Conservation (phyloP, 140 eudicot genomes). For the Cichorium intybus region DNA sequence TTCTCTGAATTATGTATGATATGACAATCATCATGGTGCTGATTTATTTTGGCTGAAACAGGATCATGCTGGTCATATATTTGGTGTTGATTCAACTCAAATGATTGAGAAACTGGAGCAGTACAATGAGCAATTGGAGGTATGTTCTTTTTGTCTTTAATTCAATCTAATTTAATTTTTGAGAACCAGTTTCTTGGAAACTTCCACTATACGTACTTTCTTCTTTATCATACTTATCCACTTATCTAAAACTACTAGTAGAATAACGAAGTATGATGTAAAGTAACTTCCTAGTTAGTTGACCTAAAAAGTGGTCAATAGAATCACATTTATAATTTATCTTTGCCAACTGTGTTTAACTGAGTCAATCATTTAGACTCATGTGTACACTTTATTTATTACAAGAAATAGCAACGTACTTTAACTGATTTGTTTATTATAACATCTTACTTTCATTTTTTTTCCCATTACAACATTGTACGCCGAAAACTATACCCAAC, state of each 20-base stretch:
- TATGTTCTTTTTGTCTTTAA: slow-evolving; percentile 15
- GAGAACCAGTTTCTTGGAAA: background rate
- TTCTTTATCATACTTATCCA: background rate
- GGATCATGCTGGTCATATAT: slow-evolving; percentile 99
- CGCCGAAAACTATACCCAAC: too few relatives aligned
- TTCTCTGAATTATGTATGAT: background rate
- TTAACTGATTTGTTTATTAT: too few relatives aligned
- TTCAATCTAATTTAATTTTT: background rate
- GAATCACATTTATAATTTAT: too few relatives aligned
- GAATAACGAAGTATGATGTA: background rate
- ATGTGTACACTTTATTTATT: too few relatives aligned
- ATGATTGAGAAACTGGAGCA: slow-evolving; percentile 91
- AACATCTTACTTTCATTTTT: too few relatives aligned
- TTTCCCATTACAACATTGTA: too few relatives aligned
- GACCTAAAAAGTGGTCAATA: too few relatives aligned
- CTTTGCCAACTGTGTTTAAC: too few relatives aligned
- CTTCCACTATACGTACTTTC: background rate
- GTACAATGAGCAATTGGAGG: slow-evolving; percentile 78
- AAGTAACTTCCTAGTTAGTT: background rate
- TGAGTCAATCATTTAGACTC: too few relatives aligned
- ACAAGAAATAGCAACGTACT: too few relatives aligned
- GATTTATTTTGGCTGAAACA: slow-evolving; percentile 28
- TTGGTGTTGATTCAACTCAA: slow-evolving; percentile 82
- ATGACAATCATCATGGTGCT: background rate
- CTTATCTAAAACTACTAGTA: background rate